phyloP scores from a whole-genome alignment of 2,329 filamentous ascomycete genomes.

The Fusarium hainanense region DNA sequence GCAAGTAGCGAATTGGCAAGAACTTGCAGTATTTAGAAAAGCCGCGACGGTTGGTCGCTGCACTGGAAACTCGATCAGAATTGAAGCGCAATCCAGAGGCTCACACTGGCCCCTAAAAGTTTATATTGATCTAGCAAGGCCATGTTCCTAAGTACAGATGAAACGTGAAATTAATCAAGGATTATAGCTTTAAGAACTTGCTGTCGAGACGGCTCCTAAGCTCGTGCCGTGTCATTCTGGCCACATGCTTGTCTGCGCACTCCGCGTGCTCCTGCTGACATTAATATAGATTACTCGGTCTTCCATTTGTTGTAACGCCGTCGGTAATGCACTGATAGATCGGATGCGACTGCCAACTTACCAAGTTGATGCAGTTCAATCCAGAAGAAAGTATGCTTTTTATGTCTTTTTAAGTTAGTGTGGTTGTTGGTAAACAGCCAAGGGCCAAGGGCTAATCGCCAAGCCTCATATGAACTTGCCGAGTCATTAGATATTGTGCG shows the following conservation, averaged over 20 bases:
- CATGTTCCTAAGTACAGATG: slow-evolving; percentile 47
- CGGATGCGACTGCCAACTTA: slow-evolving; percentile 30
- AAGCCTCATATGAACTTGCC: slow-evolving; percentile 34
- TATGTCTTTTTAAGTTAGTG: slow-evolving; percentile 32
- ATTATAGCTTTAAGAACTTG: slow-evolving; percentile 4
- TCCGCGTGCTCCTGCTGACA: slow-evolving; percentile 30
- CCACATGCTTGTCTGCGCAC: slow-evolving; percentile 9
- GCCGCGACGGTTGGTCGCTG: not conserved
- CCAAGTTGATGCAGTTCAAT: slow-evolving; percentile 32
- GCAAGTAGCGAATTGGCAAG: not conserved
- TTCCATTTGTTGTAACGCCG: slow-evolving; percentile 28
- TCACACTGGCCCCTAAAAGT: slow-evolving; percentile 27
- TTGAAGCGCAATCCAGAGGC: slow-evolving; percentile 12
- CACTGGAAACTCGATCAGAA: not conserved
- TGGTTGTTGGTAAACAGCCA: slow-evolving; percentile 18
- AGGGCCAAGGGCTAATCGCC: slow-evolving; percentile 13
- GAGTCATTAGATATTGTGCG: slow-evolving; percentile 11
- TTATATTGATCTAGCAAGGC: slow-evolving; percentile 49
- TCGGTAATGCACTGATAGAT: slow-evolving; percentile 24
- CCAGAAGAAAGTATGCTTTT: slow-evolving; percentile 19
- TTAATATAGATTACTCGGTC: slow-evolving; percentile 42
- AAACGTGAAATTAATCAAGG: slow-evolving; percentile 27
- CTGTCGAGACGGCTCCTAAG: slow-evolving; percentile 1
- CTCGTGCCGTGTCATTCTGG: slow-evolving; percentile 9
- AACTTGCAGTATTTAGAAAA: not conserved